A percentile compares a stretch with the other conserved stretches of the same genome.
These are phyloP conservation scores for Tylopilus sp. DNA, from an alignment of 768 basidiomycete species.

Conservation along the genomic window DNA sequence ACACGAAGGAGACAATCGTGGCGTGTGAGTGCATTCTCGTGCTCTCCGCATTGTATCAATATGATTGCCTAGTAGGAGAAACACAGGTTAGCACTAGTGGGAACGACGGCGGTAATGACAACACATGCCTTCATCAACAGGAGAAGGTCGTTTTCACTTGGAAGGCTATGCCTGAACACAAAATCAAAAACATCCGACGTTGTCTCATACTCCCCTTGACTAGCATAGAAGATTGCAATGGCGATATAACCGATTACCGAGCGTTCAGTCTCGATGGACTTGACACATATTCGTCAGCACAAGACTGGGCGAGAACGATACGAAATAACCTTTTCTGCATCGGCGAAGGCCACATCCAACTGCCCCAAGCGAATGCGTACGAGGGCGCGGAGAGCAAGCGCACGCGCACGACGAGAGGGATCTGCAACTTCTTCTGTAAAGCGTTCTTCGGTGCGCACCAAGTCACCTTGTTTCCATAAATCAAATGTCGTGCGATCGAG, in stretches of 20 bases:
- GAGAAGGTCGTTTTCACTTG: conserved; percentile 1
- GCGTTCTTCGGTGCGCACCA: neutral
- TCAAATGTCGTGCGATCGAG: too few relatives aligned
- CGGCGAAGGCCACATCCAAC: neutral
- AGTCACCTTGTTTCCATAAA: neutral
- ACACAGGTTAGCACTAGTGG: neutral
- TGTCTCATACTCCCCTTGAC: neutral
- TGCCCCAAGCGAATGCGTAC: neutral
- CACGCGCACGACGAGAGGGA: neutral
- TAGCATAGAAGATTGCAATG: neutral
- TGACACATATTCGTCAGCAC: neutral
- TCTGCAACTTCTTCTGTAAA: neutral
- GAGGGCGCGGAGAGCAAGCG: conserved; percentile 3
- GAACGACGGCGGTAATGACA: too few relatives aligned
- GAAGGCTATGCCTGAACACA: neutral
- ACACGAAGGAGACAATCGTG: neutral
- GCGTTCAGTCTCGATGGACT: conserved; percentile 7
- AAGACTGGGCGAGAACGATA: too few relatives aligned
- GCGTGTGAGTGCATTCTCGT: neutral
- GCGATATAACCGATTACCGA: conserved; percentile 14
- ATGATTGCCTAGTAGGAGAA: neutral
- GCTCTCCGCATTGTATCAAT: conserved; percentile 8
- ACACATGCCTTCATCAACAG: conserved; percentile 1
- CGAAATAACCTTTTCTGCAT: conserved; percentile 3
- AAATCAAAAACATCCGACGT: conserved; percentile 1